phyloP scores from a whole-genome alignment of 768 basidiomycete genomes.

The Panellus pusillus region DNA sequence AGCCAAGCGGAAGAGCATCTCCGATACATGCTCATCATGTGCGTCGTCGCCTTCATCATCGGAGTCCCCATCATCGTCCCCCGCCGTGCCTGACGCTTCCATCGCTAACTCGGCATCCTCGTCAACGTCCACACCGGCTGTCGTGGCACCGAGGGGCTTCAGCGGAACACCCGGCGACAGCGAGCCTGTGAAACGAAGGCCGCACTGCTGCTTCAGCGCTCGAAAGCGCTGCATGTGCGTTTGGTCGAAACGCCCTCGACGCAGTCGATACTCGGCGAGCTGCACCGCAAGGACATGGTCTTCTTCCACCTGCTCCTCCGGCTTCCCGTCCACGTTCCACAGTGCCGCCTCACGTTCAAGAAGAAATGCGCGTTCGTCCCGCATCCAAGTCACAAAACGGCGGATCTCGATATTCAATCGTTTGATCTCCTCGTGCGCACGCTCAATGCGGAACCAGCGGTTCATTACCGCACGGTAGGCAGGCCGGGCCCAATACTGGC shows the following conservation, averaged over 20 bases:
- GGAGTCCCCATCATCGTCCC: no score
- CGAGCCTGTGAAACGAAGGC: background rate
- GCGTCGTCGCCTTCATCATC: no score
- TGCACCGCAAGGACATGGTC: background rate
- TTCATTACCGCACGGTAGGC: constrained; percentile 11
- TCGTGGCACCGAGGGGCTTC: no score
- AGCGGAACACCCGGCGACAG: background rate
- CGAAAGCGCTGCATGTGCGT: background rate
- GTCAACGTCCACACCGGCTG: no score
- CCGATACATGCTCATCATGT: no score
- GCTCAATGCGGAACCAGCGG: constrained; percentile 15
- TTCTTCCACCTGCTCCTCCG: background rate
- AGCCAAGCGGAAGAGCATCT: no score
- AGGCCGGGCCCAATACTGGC: constrained; percentile 12
- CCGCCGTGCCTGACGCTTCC: no score
- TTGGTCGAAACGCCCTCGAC: background rate
- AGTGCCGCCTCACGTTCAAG: background rate
- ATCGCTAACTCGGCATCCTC: no score
- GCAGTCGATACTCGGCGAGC: background rate
- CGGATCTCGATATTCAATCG: constrained; percentile 25
- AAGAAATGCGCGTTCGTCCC: constrained; percentile 15
- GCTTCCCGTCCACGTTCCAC: no score
- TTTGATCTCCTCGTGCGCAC: constrained; percentile 25
- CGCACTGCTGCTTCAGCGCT: background rate
- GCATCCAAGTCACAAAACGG: constrained; percentile 17